phyloP scores from a whole-genome alignment of 495 filamentous ascomycete genomes.

The Achaetomiella virescens region DNA sequence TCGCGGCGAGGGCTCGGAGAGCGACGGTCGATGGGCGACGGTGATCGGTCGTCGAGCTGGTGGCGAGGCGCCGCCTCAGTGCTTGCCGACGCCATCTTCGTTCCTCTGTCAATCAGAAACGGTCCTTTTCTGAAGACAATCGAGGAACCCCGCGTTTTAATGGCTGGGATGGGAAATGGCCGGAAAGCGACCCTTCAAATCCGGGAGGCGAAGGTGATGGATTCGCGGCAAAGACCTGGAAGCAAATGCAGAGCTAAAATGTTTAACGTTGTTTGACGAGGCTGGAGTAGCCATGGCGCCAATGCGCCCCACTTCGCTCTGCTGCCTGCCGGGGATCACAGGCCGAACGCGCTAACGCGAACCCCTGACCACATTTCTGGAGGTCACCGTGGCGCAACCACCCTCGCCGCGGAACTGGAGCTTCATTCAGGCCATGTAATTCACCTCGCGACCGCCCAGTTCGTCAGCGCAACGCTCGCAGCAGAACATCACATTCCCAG shows the following conservation, averaged over 20 bases:
- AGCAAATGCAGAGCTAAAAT: conserved; percentile 8
- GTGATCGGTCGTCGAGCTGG: conserved; percentile 13
- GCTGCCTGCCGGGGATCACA: not conserved
- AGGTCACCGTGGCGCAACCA: conserved; percentile 19
- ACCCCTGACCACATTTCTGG: conserved; percentile 20
- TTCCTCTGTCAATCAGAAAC: not conserved
- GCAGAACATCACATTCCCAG: not conserved
- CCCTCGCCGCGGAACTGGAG: not conserved
- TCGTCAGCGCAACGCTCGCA: too few species aligned
- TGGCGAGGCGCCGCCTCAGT: conserved; percentile 23
- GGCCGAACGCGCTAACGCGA: conserved; percentile 16
- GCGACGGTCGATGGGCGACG: not conserved
- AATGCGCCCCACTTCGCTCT: not conserved
- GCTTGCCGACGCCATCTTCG: conserved; percentile 22
- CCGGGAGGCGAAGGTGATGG: not conserved
- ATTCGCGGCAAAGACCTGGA: not conserved
- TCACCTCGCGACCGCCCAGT: not conserved
- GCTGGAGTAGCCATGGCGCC: conserved; percentile 7
- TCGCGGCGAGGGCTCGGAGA: not conserved
- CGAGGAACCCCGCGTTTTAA: not conserved
- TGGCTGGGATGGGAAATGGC: not conserved
- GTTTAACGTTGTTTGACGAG: conserved; percentile 7
- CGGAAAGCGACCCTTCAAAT: too few species aligned
- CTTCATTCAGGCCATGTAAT: conserved; percentile 6
- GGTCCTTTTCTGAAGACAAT: not conserved